These are phyloP conservation scores for Corynascus novoguineensis DNA, from an alignment of 495 filamentous ascomycete species.

Conservation along the genomic window DNA sequence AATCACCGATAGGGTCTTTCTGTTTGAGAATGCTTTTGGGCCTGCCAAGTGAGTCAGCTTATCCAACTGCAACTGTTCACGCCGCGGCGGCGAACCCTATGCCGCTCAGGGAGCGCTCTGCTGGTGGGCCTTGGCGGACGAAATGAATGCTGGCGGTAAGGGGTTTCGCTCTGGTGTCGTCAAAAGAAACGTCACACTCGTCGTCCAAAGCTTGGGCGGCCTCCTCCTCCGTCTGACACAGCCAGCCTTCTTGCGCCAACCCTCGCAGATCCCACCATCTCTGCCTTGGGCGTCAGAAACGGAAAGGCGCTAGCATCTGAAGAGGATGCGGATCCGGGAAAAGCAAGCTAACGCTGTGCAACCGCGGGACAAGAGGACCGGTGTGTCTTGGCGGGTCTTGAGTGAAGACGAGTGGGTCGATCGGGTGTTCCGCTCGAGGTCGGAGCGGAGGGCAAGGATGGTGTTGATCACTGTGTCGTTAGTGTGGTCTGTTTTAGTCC, in stretches of 20 bases:
- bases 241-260: neutral
- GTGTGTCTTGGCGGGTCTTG: slow-evolving; percentile 10
- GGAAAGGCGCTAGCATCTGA: neutral
- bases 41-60: neutral
- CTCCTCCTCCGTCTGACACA: neutral
- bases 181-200: no score
- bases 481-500: slow-evolving; percentile 14
- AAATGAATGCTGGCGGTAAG: no score
- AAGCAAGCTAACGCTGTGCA: slow-evolving; percentile 7
- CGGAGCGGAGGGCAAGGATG: slow-evolving; percentile 9
- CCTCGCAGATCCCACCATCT: neutral
- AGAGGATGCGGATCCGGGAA: slow-evolving; percentile 1
- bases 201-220: neutral
- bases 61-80: neutral
- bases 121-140: no score
- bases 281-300: neutral
- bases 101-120: no score
- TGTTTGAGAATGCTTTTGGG: neutral
- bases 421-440: neutral
- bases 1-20: neutral
- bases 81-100: neutral
- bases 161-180: no score
- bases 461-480: slow-evolving; percentile 9
- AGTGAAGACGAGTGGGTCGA: neutral
- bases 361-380: slow-evolving; percentile 7